Conservation (phyloP, 2,329 filamentous ascomycete genomes). For the Fusarium protoensiforme region DNA sequence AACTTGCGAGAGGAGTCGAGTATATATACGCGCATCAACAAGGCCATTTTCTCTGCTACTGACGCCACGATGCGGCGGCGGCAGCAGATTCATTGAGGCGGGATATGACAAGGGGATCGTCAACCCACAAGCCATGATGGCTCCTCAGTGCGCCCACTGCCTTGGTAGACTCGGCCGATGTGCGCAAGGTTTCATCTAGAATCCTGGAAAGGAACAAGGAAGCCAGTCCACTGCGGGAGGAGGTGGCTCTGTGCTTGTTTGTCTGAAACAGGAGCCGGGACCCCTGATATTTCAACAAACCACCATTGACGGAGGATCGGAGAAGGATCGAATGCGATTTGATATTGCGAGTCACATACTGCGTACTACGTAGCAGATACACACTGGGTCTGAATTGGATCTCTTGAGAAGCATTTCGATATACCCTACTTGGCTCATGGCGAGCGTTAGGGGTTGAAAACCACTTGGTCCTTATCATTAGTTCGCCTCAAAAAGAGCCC, state of each 20-base stretch:
- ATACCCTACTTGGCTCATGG: not conserved
- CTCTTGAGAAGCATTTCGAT: not conserved
- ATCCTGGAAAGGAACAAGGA: conserved; percentile 21
- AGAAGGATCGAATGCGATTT: not conserved
- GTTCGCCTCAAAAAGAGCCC: not conserved
- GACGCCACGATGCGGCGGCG: conserved; percentile 2
- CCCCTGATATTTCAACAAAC: conserved; percentile 30
- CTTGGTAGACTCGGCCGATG: conserved; percentile 23
- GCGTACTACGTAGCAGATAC: not conserved
- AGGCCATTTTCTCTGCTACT: not conserved
- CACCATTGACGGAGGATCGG: not conserved
- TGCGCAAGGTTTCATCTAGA: conserved; percentile 4
- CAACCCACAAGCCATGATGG: conserved; percentile 15
- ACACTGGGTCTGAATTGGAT: not conserved
- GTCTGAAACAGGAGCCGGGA: conserved; percentile 31
- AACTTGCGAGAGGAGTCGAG: not conserved
- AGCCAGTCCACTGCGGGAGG: conserved; percentile 19
- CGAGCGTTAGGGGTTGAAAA: not conserved
- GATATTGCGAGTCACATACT: not conserved
- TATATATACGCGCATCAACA: conserved; percentile 21
- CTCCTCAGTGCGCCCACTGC: conserved; percentile 27
- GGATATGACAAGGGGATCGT: conserved; percentile 23
- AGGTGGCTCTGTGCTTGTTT: conserved; percentile 7
- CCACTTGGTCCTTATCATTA: conserved; percentile 4
- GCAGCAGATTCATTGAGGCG: conserved; percentile 15